Base-by-base conservation (phyloP, 2,329 filamentous ascomycete species). In the Penicillium sp. region DNA sequence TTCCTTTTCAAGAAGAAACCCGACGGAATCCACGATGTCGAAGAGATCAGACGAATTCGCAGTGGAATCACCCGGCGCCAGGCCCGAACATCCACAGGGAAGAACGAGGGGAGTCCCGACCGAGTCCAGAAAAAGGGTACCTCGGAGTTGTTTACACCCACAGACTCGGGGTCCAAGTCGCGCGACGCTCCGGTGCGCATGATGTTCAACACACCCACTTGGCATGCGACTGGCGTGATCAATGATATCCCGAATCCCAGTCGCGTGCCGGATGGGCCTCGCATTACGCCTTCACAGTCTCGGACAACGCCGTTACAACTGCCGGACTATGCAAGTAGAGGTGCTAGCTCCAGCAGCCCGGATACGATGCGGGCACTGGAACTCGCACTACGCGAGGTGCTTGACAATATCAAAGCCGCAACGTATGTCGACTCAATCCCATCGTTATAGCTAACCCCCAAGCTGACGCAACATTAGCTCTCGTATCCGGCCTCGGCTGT, bases 1-100 rank as follows among this genome's bases (percentile, higher is more conserved):
- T 97, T 95, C 73, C 92, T 97, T 67, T 92, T 91, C 69, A 88
- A 91, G 56, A 95, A 91, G 77, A 97, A 97, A 72, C 91, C 93
- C 1, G 93, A 97, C 75, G 92, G 92, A 47, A 77, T 96, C 44
- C 93, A 97, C 74, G 82, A 96, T 76, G 90, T 97, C 55, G 90
- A 93, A 8, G 90, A 90, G 72, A 97, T 97, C 66, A 83, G 84
- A 63, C 90, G 88, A 73, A 78, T 96, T 66, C 85, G 93, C 50
- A 90, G 90, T 42, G 83, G 85, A 58, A 96, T 97, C 72, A 97
- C 93, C 27, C 82, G 93, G 60, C 83, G 93, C 56, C 91, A 96
- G 70, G 86, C 90, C 2, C 84, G 90, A 65, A 84, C 82, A 54
- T 86, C 86, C 2, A 75, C 82, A 15, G 76, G 80, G 23, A 82